These are phyloP conservation scores for Ceratocystiopsis brevicomis DNA, from an alignment of 2,329 filamentous ascomycete species.

Conservation along the genomic window DNA sequence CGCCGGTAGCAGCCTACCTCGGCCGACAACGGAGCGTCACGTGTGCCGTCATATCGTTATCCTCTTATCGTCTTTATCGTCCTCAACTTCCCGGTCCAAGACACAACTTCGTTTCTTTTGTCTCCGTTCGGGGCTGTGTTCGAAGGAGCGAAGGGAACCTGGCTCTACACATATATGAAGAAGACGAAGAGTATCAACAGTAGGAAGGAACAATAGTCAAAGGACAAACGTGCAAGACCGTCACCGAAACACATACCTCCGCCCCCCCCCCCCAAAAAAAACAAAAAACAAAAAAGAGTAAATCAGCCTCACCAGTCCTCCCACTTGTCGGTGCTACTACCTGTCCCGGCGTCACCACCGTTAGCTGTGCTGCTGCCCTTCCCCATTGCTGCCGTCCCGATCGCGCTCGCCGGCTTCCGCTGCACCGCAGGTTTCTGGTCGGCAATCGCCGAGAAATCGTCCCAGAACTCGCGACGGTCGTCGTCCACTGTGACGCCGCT, in stretches of 20 bases:
- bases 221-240: background rate
- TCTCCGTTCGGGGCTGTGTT: background rate
- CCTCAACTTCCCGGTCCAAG: no score
- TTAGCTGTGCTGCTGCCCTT: constrained; percentile 23
- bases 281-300: no score
- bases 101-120: background rate
- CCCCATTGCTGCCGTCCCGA: constrained; percentile 41
- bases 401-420: constrained; percentile 20
- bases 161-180: no score
- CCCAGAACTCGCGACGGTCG: constrained; percentile 77
- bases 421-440: constrained; percentile 31
- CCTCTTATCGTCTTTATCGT: background rate
- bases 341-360: constrained; percentile 12
- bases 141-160: no score
- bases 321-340: constrained; percentile 39
- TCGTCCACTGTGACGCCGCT: constrained; percentile 27
- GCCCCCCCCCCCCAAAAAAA: background rate
- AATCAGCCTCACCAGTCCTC: constrained; percentile 34
- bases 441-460: constrained; percentile 60
- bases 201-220: background rate
- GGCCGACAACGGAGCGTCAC: constrained; percentile 9
- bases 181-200: background rate
- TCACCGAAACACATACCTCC: background rate
- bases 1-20: constrained; percentile 6
- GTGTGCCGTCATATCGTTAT: constrained; percentile 3